These are phyloP conservation scores for Bondarzewia mesenterica DNA, from an alignment of 1,284 basidiomycete genomes.

Conservation along the genomic window DNA sequence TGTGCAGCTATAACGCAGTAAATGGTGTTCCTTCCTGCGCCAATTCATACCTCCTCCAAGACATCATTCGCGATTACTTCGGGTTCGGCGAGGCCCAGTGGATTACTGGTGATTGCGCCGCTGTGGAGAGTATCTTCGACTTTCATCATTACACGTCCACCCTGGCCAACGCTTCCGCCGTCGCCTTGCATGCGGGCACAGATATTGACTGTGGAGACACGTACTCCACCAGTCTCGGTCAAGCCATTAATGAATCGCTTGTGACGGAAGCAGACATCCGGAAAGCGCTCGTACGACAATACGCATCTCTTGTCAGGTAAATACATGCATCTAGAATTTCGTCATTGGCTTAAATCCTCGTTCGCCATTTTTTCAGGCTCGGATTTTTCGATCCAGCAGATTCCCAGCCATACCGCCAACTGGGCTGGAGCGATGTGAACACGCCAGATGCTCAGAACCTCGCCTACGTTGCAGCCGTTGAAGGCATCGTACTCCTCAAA, in stretches of 20 bases:
- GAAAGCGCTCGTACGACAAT: conserved; percentile 34
- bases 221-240: conserved; percentile 34
- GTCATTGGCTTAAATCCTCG: background rate
- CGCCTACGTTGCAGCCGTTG: conserved; percentile 40
- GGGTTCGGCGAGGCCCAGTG: conserved; percentile 41
- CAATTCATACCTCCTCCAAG: conserved; percentile 41
- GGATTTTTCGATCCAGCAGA: conserved; percentile 48
- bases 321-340: conserved; percentile 6
- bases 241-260: conserved; percentile 38
- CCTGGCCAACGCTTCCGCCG: conserved; percentile 37
- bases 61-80: conserved; percentile 42
- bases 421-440: conserved; percentile 41
- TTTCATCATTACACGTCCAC: conserved; percentile 38
- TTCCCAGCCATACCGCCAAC: conserved; percentile 40
- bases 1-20: conserved; percentile 56
- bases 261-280: conserved; percentile 35
- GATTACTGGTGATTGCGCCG: conserved; percentile 39
- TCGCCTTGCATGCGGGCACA: conserved; percentile 43
- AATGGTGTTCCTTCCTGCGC: conserved; percentile 51
- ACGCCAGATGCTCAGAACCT: conserved; percentile 37
- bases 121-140: conserved; percentile 36
- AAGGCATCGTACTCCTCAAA: conserved; percentile 48
- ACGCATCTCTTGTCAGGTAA: conserved; percentile 45
- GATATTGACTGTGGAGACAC: conserved; percentile 47
- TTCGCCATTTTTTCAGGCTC: conserved; percentile 27